Evolutionary conservation across 2,329 filamentous ascomycete species (phyloP).

Genomic region (Cladosporium austrohemisphaericum): DNA sequence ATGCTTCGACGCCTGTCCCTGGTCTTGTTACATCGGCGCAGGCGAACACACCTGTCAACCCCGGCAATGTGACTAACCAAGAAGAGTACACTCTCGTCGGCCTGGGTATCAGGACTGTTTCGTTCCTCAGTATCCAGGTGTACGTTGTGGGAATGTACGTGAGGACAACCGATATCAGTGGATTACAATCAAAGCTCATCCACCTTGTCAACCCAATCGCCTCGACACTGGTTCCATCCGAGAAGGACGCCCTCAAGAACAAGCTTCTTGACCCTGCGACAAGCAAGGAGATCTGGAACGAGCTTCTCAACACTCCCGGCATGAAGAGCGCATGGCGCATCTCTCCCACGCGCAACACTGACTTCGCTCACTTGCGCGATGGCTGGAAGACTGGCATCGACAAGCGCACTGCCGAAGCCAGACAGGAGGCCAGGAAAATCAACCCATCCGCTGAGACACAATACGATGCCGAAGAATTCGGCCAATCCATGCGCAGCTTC

Average conservation of each 20-base stretch:
- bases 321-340: conserved; percentile 79
- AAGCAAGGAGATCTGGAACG: conserved; percentile 71
- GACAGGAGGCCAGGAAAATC: conserved; percentile 37
- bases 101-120: conserved; percentile 82
- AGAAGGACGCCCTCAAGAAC: conserved; percentile 69
- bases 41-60: conserved; percentile 32
- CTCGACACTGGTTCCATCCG: conserved; percentile 75
- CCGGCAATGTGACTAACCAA: conserved; percentile 39
- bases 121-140: conserved; percentile 83
- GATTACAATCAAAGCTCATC: conserved; percentile 74
- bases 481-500: conserved; percentile 69
- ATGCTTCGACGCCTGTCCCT: conserved; percentile 17
- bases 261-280: conserved; percentile 65
- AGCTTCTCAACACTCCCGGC: conserved; percentile 61
- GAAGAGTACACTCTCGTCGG: conserved; percentile 83
- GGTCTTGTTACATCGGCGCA: conserved; percentile 14
- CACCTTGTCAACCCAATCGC: conserved; percentile 72
- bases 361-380: conserved; percentile 88
- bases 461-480: conserved; percentile 72
- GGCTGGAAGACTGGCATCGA: conserved; percentile 85
- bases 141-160: conserved; percentile 95
- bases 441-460: conserved; percentile 37
- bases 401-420: conserved; percentile 60
- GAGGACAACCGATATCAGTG: conserved; percentile 73
- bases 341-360: conserved; percentile 86